Evolutionary conservation across 768 basidiomycete species (phyloP).

Genomic region (Boletus patriciae): DNA sequence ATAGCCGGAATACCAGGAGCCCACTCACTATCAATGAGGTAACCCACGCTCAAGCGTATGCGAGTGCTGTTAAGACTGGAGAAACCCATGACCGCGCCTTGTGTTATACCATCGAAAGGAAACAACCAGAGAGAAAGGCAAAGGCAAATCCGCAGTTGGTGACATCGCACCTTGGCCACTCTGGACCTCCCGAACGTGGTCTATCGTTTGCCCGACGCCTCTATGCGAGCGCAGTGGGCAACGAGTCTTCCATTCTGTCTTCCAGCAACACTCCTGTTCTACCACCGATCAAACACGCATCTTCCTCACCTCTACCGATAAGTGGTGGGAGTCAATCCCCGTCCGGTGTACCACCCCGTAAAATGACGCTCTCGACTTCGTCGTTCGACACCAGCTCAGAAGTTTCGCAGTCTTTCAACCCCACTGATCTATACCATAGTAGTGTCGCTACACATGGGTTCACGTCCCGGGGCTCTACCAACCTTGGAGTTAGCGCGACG

Average conservation of each 20-base stretch:
- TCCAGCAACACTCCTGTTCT: conserved; percentile 3
- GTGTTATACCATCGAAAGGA: conserved; percentile 21
- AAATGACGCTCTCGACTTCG: conserved; percentile 5
- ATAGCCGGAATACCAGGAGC: neutral
- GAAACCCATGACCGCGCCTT: conserved; percentile 10
- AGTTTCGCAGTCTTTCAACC: conserved; percentile 1
- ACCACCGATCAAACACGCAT: neutral
- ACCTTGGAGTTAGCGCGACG: neutral
- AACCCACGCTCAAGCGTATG: conserved; percentile 27
- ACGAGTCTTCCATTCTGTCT: conserved; percentile 10
- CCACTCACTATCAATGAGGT: neutral
- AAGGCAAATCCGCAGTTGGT: neutral
- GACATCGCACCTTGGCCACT: neutral
- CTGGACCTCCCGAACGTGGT: conserved; percentile 15
- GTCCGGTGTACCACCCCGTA: neutral
- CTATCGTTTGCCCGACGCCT: conserved; percentile 42
- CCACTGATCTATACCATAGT: conserved; percentile 20
- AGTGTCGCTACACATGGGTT: conserved; percentile 11
- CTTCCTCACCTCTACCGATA: neutral
- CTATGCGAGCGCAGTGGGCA: conserved; percentile 41
- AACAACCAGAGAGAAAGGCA: conserved; percentile 5
- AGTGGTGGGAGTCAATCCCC: neutral
- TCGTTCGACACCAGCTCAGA: neutral
- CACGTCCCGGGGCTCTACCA: neutral
- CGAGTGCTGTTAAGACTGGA: conserved; percentile 10